These are phyloP conservation scores for Areca catechu DNA, from an alignment of 176 grass and related monocot species.

Conservation along the genomic window DNA sequence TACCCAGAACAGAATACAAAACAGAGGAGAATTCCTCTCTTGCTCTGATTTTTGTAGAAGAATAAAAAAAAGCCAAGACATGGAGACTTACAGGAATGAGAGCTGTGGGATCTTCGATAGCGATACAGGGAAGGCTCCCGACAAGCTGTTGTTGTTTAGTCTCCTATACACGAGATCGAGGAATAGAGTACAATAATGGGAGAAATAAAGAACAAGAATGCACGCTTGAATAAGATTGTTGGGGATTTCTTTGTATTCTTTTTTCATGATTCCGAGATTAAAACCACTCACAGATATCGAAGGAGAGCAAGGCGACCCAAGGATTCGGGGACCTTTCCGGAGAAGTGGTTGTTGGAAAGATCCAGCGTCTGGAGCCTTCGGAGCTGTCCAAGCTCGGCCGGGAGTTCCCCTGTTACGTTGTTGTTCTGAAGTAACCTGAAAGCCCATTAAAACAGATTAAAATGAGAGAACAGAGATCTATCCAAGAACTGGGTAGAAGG, in stretches of 20 bases:
- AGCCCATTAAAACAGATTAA: not conserved
- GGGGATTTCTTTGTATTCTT: slow-evolving; percentile 5
- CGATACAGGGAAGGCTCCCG: slow-evolving; percentile 57
- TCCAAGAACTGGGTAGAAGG: too few relatives aligned
- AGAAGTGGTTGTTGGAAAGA: slow-evolving; percentile 90
- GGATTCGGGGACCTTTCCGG: slow-evolving; percentile 50
- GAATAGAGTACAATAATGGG: not conserved
- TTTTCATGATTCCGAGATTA: slow-evolving; percentile 3
- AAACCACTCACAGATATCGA: slow-evolving; percentile 60
- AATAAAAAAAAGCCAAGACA: too few relatives aligned
- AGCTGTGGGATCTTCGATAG: slow-evolving; percentile 70
- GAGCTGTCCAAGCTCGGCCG: slow-evolving; percentile 59
- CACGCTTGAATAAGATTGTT: not conserved
- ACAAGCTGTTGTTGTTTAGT: slow-evolving; percentile 96
- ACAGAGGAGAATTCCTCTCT: not conserved
- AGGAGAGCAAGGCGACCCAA: slow-evolving; percentile 58
- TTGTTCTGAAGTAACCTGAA: slow-evolving; percentile 90
- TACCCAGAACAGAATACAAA: not conserved
- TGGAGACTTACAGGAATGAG: slow-evolving; percentile 49
- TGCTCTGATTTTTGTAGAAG: too few relatives aligned
- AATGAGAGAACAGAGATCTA: not conserved
- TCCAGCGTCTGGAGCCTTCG: slow-evolving; percentile 81
- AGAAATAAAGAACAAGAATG: slow-evolving; percentile 4
- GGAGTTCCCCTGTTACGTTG: slow-evolving; percentile 78
- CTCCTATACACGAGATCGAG: slow-evolving; percentile 32